These are phyloP conservation scores for Cymodocea nodosa DNA, from an alignment of 116 monocot species.

Conservation along the genomic window DNA sequence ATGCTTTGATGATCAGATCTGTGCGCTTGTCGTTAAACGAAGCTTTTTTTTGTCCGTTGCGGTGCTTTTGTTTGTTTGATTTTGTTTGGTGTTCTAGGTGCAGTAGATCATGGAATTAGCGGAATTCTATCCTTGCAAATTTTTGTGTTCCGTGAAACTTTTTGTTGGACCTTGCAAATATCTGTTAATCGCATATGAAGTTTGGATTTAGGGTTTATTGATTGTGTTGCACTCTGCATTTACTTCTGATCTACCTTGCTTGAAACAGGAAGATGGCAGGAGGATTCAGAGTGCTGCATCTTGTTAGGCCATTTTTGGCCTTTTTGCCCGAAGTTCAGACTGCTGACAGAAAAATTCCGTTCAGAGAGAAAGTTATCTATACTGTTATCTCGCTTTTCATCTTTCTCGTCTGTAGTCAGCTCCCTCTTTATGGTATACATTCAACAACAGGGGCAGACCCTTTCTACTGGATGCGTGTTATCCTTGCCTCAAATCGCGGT, in stretches of 20 bases:
- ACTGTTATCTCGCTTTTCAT: conserved; percentile 43
- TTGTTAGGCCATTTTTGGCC: conserved; percentile 38
- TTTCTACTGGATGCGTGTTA: conserved; percentile 48
- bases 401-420: conserved; percentile 47
- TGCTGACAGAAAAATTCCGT: conserved; percentile 34
- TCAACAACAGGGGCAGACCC: conserved; percentile 52
- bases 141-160: too few relatives aligned
- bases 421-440: conserved; percentile 54
- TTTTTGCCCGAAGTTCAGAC: conserved; percentile 40
- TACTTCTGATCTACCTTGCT: not conserved
- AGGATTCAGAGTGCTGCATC: conserved; percentile 39
- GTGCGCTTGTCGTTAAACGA: too few relatives aligned
- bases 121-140: too few relatives aligned
- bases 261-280: conserved; percentile 8
- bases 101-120: too few relatives aligned
- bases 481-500: conserved; percentile 47
- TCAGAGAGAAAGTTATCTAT: conserved; percentile 39
- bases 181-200: not conserved
- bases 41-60: too few relatives aligned
- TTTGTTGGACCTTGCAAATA: too few relatives aligned
- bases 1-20: too few relatives aligned
- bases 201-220: too few relatives aligned
- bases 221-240: not conserved
- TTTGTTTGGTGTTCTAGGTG: too few relatives aligned
- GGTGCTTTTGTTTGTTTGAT: too few relatives aligned